Evolutionary conservation across 2,329 filamentous ascomycete species (phyloP).

Genomic region (Periconia digitata): DNA sequence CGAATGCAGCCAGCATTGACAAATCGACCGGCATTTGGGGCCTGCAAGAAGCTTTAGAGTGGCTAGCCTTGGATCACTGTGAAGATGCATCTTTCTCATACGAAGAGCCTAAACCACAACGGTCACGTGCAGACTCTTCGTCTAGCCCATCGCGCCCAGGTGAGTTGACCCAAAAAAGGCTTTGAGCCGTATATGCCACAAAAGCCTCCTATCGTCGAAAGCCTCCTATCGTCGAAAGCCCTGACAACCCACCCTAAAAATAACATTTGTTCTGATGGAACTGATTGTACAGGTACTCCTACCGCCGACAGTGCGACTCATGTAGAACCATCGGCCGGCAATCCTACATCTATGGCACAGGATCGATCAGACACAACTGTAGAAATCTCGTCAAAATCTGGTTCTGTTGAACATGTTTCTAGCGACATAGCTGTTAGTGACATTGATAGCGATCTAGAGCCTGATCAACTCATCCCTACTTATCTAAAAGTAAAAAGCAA

Average conservation of each 20-base stretch:
- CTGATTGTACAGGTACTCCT: not conserved
- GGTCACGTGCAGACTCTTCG: slow-evolving; percentile 9
- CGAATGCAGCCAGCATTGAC: slow-evolving; percentile 46
- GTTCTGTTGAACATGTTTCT: slow-evolving; percentile 13
- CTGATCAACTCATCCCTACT: slow-evolving; percentile 61
- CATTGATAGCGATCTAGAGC: slow-evolving; percentile 53
- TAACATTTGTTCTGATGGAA: not conserved
- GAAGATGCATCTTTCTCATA: slow-evolving; percentile 69
- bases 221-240: no score
- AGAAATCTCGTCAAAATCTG: not conserved
- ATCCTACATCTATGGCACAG: slow-evolving; percentile 6
- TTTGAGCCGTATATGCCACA: no score
- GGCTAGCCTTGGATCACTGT: slow-evolving; percentile 78
- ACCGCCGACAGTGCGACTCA: not conserved
- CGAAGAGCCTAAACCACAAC: slow-evolving; percentile 4
- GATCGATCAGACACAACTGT: not conserved
- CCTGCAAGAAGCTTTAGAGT: slow-evolving; percentile 83
- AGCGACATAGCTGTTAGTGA: slow-evolving; percentile 49
- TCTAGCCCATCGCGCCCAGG: slow-evolving; percentile 19
- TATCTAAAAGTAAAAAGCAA: slow-evolving; percentile 73
- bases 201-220: no score
- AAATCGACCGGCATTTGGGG: slow-evolving; percentile 71
- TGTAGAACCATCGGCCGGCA: slow-evolving; percentile 1
- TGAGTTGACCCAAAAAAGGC: slow-evolving; percentile 10
- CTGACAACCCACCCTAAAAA: not conserved